phyloP scores from a whole-genome alignment of 23 red algal species.

The Gracilaria domingensis region DNA sequence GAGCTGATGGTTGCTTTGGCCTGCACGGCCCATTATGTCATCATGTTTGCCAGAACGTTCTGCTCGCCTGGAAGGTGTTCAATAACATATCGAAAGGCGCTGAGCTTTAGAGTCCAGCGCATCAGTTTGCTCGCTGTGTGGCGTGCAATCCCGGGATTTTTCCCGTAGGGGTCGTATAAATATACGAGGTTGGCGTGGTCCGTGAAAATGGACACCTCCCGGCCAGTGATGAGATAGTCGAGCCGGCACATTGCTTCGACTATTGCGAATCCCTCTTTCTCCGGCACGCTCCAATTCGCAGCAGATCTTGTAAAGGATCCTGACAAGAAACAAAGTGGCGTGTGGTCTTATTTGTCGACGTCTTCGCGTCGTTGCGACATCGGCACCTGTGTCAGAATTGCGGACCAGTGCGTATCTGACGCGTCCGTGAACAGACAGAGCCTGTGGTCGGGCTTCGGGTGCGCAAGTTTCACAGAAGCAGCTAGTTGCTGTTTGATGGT shows the following conservation, averaged over 20 bases:
- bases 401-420: constrained; percentile 34
- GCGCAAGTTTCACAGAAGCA: constrained; percentile 10
- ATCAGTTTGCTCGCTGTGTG: constrained; percentile 18
- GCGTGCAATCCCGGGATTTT: constrained; percentile 3
- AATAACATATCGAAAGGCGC: neutral
- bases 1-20: neutral
- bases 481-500: constrained; percentile 14
- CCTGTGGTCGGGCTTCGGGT: neutral
- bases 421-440: constrained; percentile 52
- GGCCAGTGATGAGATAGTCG: constrained; percentile 4
- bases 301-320: constrained; percentile 36
- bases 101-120: constrained; percentile 8
- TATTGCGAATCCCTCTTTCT: constrained; percentile 52
- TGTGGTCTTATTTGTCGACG: constrained; percentile 8
- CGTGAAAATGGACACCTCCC: constrained; percentile 7
- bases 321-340: constrained; percentile 36
- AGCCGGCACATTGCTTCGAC: constrained; percentile 30
- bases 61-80: constrained; percentile 36
- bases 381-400: constrained; percentile 42
- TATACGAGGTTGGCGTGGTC: constrained; percentile 36
- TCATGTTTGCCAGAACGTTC: constrained; percentile 38
- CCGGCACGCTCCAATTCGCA: neutral
- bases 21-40: constrained; percentile 33
- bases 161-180: neutral
- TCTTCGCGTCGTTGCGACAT: neutral